These are phyloP conservation scores for Passalora sequoiae DNA, from an alignment of 2,329 filamentous ascomycete genomes.

Conservation along the genomic window DNA sequence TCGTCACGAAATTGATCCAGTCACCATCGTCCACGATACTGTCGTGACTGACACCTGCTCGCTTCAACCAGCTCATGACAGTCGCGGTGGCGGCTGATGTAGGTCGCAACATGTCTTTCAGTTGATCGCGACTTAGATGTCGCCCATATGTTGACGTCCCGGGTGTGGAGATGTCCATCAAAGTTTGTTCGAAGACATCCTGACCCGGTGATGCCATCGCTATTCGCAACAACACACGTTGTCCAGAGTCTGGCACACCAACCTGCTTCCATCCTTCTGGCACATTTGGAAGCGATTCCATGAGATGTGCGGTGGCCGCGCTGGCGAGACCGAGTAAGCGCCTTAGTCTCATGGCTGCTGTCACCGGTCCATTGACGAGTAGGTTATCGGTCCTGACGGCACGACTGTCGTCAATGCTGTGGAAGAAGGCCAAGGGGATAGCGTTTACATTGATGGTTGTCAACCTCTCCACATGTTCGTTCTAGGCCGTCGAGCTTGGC, in stretches of 20 bases:
- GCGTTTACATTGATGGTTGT: too few relatives aligned
- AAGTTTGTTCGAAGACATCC: constrained; percentile 50
- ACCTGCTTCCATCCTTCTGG: constrained; percentile 21
- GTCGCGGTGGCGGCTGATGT: constrained; percentile 43
- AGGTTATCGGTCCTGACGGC: too few relatives aligned
- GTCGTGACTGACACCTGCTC: constrained; percentile 48
- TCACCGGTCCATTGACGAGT: too few relatives aligned
- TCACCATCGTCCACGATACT: constrained; percentile 46
- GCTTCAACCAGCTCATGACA: constrained; percentile 53
- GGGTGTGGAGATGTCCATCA: constrained; percentile 59
- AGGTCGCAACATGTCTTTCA: constrained; percentile 52
- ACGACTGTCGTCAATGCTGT: too few relatives aligned
- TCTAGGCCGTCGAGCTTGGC: too few relatives aligned
- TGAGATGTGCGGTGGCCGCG: constrained; percentile 14
- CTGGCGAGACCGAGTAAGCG: constrained; percentile 11
- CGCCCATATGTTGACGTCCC: constrained; percentile 55
- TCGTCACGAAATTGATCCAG: constrained; percentile 56
- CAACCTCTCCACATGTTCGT: too few relatives aligned
- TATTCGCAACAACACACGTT: constrained; percentile 18
- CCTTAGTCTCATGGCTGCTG: background rate
- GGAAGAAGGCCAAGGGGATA: too few relatives aligned
- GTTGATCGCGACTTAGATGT: constrained; percentile 57
- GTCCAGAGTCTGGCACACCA: constrained; percentile 16
- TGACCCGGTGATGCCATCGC: constrained; percentile 18
- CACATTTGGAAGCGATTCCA: constrained; percentile 19